A percentile compares a stretch with the other conserved stretches of the same genome.
phyloP scores from a whole-genome alignment of 495 filamentous ascomycete genomes.

The Aspergillus egyptiacus region DNA sequence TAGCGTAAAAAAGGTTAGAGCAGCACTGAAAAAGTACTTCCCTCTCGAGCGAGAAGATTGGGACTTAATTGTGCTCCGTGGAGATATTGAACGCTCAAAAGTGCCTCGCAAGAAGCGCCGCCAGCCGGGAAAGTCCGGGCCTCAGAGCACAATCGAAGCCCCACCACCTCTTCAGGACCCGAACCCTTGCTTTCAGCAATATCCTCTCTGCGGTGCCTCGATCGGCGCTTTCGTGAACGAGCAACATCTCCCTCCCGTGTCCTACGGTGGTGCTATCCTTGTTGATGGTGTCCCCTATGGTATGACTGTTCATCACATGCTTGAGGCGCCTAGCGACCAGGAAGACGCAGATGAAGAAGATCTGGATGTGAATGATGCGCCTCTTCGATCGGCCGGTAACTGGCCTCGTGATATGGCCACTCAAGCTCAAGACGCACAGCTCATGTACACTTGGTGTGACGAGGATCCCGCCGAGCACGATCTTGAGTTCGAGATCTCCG shows the following conservation, averaged over 20 bases:
- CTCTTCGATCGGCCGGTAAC: conserved; percentile 33
- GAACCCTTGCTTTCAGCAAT: conserved; percentile 58
- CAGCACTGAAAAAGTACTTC: conserved; percentile 65
- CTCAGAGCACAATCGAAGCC: conserved; percentile 25
- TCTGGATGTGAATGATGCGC: conserved; percentile 21
- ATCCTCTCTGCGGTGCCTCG: conserved; percentile 78
- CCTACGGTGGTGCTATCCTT: conserved; percentile 79
- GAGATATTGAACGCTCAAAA: conserved; percentile 65
- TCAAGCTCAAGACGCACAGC: conserved; percentile 21
- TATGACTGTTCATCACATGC: conserved; percentile 94
- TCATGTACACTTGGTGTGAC: conserved; percentile 30
- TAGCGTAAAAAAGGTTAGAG: conserved; percentile 63
- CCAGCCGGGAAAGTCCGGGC: conserved; percentile 34
- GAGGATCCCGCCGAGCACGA: conserved; percentile 29
- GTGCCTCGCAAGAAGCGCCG: conserved; percentile 42
- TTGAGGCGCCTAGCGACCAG: conserved; percentile 71
- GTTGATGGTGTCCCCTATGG: conserved; percentile 80
- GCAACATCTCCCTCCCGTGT: conserved; percentile 79
- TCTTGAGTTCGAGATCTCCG: conserved; percentile 44
- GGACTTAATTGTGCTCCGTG: conserved; percentile 57
- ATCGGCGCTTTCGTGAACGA: conserved; percentile 86
- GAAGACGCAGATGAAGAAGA: conserved; percentile 36
- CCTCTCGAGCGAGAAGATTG: conserved; percentile 55
- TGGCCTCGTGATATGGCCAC: conserved; percentile 20
- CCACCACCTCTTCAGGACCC: conserved; percentile 31